Evolutionary conservation across 75 land plant genomes (phyloP), one percentile per base, ranked within the genome.

Genomic region (Sequoiadendron giganteum): DNA sequence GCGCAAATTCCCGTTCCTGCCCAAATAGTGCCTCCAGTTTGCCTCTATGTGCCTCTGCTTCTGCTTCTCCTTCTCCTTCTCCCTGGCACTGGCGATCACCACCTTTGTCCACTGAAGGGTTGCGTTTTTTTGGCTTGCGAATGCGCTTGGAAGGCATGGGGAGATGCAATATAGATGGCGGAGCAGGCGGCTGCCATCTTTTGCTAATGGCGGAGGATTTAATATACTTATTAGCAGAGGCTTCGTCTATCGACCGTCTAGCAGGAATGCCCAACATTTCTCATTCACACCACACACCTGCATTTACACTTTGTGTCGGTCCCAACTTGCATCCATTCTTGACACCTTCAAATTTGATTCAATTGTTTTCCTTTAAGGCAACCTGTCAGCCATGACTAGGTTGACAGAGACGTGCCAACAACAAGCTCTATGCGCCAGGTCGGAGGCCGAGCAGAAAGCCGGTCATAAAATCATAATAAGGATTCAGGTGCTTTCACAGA

Each of bases 21-120:
- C 86, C 90, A 82, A 93, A 89, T 75, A 93, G 58, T 8, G 85
- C 30, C 85, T 86, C 93, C 38, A 93, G 93, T 48, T 77, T 93
- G 6, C 80, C 86, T 56, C 65, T 68, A 68, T 54, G 85, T 55
- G 48, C 47, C n/a, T 82, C 52, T 2, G n/a, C 15, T 82, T 47
- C 30, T n/a, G 21, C 32, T 25, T 47, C 6, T 21, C 0, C 49
- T 48, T 9, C 49, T 49, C 52, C 10, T 36, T 10, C 61, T 56
- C 61, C 10, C 1, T 56, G 18, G 9, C 21, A 65, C 5, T 65
- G 70, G 70, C 72, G 9, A 28, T 68, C 72, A 8, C 28, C n/a
- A 68, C 30, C 28, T 14, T 68, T 21, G n/a, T 7, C 16, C 13
- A 1, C 70, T 0, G 1, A 3, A 32, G 38, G 13, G 77, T 75